Base-by-base conservation (phyloP, 192 early-diverging fungal species). In the Coemansia aciculifera region DNA sequence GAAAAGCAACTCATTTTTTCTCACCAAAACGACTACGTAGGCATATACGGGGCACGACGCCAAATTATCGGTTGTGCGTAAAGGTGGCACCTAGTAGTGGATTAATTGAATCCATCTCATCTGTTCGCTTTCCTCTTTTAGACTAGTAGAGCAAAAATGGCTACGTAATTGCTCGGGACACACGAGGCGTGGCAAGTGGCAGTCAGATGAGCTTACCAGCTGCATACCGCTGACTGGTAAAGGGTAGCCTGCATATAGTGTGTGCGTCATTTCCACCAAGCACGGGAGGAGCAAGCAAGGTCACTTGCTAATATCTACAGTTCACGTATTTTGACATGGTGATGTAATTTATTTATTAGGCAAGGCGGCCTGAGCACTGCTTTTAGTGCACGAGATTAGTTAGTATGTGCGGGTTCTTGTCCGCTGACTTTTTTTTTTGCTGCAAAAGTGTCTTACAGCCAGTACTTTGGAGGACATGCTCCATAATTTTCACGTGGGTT, bases 181-280 rank as follows among this genome's bases (percentile, higher is more conserved):
- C 44, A 48, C 49, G 49, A 27, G 49, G 49, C 54, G 54, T 57
- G 54, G 54, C 54, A 57, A 57, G 54, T 57, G 54, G 6, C 54
- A 31, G 54, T 57, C 54, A 57, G 54, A 34, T 34, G 54, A 29
- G 19, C 29, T 3, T 17, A n/a, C 29, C 54, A 57, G 15, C 54
- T 57, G 54, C 29, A 32, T 17, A 32, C 54, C 54, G 13, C 54
- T 57, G 54, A 32, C 54, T 57, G 54, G 54, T 57, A 57, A 57
- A 57, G 54, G 29, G 27, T 57, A 57, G 54, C 54, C 17, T 57
- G 54, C 31, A 57, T 57, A 32, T 34, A 32, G 13, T 49, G 2
- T 10, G 9, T 49, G 21, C 40, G 40, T 42, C 40, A 42, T 15
- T 10, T 15, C 40, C 40, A 42, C 40, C 21, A n/a, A 31, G 31